Percentiles rank a stretch among this genome's conserved stretches.
phyloP scores from a whole-genome alignment of 306 rosid species.

The Rosa lucieae region DNA sequence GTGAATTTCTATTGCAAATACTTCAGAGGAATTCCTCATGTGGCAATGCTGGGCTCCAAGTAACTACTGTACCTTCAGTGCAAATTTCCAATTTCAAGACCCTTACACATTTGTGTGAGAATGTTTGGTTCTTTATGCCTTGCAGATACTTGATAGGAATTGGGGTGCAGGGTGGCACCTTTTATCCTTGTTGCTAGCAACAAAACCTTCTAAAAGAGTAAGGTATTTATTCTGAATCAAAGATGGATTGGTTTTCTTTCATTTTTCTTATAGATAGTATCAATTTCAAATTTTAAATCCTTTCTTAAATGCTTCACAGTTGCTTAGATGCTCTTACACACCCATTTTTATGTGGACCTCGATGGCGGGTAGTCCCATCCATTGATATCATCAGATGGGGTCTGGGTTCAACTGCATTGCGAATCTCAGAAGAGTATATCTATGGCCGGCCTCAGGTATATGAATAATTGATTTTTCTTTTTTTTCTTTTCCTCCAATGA shows the following conservation, averaged over 20 bases:
- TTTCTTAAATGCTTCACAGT: conserved; percentile 45
- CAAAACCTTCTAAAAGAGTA: conserved; percentile 73
- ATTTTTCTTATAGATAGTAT: not conserved
- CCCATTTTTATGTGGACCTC: conserved; percentile 97
- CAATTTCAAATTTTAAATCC: conserved; percentile 4
- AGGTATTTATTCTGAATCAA: conserved; percentile 44
- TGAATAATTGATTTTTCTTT: not conserved
- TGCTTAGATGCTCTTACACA: conserved; percentile 97
- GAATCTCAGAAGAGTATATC: conserved; percentile 90
- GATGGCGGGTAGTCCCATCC: conserved; percentile 93
- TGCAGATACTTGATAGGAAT: conserved; percentile 95
- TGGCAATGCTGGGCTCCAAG: conserved; percentile 86
- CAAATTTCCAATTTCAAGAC: conserved; percentile 5
- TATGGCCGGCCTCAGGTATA: conserved; percentile 90
- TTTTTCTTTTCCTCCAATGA: not conserved
- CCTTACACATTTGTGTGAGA: conserved; percentile 24
- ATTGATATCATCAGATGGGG: conserved; percentile 94
- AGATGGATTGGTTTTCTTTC: not conserved
- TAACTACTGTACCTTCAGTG: conserved; percentile 24
- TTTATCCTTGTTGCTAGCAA: conserved; percentile 78
- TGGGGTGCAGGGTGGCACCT: conserved; percentile 99
- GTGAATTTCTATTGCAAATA: conserved; percentile 71
- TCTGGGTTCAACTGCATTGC: conserved; percentile 85
- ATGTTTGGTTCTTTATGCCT: conserved; percentile 21
- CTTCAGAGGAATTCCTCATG: conserved; percentile 58